Evolutionary conservation across 805 yeast species (phyloP), one percentile per base, ranked within the genome.

Genomic region (Kurtzmaniella cleridarum): DNA sequence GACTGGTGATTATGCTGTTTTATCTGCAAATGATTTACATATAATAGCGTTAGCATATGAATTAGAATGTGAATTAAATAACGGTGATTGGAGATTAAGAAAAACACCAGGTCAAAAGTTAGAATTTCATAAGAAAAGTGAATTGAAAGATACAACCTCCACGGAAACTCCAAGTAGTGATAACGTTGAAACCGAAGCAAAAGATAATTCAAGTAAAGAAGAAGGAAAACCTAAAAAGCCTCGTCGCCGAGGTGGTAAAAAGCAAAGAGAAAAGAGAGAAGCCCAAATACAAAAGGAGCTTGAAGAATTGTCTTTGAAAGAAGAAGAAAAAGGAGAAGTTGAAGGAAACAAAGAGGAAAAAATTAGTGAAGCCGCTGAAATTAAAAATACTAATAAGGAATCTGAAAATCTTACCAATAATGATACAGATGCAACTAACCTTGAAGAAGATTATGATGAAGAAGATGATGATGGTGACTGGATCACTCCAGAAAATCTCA

Each of bases 31-130:
- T 47, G 99, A 93, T 82, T 67, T 93, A 28, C 96, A 90, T 54
- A 83, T 93, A 41, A 72, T 95, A 43, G 98, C 99, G 0, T 71
- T 93, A 49, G 79, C 96, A 1, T 90, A 88, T 55, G 97, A 93
- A 57, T 61, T 93, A 36, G 96, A 90, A 47, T 68, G 71, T 39
- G 91, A 87, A 56, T 49, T 71, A 40, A 80, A 80, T 48, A 66
- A 74, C 34, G 91, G 91, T 13, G 82, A 79, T 35, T 73, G 80
- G 75, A 71, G 85, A 51, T 63, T 89, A 43, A 76, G 95, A 60
- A 74, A 69, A 36, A 72, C 50, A 42, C 96, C 96, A 0, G 95
- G 95, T 27, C 83, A 82, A 54, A 58, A 61, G 42, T 58, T 58
- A 27, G 57, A 51, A 43, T 55, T 28, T 34, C 54, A 55, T 26